Evolutionary conservation across 2,329 filamentous ascomycete species (phyloP).

Genomic region (Pezicula radicicola): DNA sequence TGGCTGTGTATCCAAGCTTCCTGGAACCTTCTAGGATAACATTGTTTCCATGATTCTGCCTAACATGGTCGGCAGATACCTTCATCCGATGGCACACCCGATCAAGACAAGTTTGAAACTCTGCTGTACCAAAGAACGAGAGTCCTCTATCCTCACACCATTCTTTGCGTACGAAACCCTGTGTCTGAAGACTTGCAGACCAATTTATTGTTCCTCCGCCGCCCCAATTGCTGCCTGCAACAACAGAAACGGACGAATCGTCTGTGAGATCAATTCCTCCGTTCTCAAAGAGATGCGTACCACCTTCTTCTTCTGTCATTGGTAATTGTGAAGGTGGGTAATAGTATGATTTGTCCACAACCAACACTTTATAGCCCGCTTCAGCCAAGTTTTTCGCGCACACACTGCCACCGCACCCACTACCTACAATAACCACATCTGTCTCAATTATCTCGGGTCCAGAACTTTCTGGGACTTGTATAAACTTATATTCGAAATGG

Average conservation of each 20-base stretch:
- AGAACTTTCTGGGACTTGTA: constrained; percentile 20
- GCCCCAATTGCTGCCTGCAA: constrained; percentile 74
- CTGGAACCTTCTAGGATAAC: constrained; percentile 72
- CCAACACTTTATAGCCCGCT: constrained; percentile 70
- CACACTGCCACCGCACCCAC: constrained; percentile 81
- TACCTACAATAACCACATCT: constrained; percentile 83
- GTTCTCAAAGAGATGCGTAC: constrained; percentile 66
- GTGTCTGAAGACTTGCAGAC: constrained; percentile 64
- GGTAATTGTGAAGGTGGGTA: constrained; percentile 71
- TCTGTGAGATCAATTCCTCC: constrained; percentile 55
- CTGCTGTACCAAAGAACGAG: constrained; percentile 67
- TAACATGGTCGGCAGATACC: constrained; percentile 60
- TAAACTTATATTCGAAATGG: constrained; percentile 29
- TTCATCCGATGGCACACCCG: constrained; percentile 78
- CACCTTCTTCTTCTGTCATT: constrained; percentile 62
- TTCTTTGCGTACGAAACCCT: constrained; percentile 73
- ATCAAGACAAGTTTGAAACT: constrained; percentile 78
- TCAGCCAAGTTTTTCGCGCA: constrained; percentile 77
- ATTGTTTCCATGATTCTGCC: constrained; percentile 71
- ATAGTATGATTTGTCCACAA: constrained; percentile 81
- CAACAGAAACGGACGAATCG: constrained; percentile 55
- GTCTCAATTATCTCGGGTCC: constrained; percentile 62
- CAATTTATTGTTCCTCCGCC: constrained; percentile 90
- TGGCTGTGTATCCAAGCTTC: constrained; percentile 69
- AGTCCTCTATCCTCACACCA: constrained; percentile 69